Percentiles rank a stretch among this genome's conserved stretches.
Conservation (phyloP, 768 basidiomycete species). For the Tephrocybe sp. region DNA sequence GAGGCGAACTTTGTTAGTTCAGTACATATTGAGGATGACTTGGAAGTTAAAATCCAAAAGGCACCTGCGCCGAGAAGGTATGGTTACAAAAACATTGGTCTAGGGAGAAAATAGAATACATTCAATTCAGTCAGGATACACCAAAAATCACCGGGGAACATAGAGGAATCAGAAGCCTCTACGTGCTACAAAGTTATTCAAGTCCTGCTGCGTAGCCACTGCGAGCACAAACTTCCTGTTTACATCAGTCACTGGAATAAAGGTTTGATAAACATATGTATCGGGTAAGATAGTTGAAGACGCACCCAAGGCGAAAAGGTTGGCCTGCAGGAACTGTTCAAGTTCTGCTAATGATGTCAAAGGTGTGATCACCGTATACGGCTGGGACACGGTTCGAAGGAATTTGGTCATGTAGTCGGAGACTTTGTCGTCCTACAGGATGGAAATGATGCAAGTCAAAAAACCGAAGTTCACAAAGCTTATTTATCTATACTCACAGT, state of each 20-base stretch:
- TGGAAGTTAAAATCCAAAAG: background rate
- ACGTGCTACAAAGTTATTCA: conserved; percentile 59
- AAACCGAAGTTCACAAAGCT: background rate
- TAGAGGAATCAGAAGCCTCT: conserved; percentile 36
- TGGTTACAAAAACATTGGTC: background rate
- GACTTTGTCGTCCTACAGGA: conserved; percentile 64
- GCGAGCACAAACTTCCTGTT: conserved; percentile 81
- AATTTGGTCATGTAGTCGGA: conserved; percentile 71
- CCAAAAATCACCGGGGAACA: background rate
- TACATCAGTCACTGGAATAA: conserved; percentile 74
- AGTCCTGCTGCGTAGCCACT: conserved; percentile 74
- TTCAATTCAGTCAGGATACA: background rate
- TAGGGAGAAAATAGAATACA: background rate
- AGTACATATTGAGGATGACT: background rate
- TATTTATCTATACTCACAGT: conserved; percentile 47
- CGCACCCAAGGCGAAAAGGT: conserved; percentile 76
- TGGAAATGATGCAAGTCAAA: background rate
- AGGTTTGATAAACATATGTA: background rate
- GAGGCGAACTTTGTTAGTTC: background rate
- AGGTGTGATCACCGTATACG: conserved; percentile 81
- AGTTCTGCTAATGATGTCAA: conserved; percentile 74
- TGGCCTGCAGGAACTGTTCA: conserved; percentile 71
- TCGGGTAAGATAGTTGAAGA: background rate
- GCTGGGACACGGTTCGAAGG: conserved; percentile 57
- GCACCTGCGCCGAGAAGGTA: background rate